Base-by-base conservation (phyloP, 2,329 filamentous ascomycete species). In the Fusarium dlaminii region DNA sequence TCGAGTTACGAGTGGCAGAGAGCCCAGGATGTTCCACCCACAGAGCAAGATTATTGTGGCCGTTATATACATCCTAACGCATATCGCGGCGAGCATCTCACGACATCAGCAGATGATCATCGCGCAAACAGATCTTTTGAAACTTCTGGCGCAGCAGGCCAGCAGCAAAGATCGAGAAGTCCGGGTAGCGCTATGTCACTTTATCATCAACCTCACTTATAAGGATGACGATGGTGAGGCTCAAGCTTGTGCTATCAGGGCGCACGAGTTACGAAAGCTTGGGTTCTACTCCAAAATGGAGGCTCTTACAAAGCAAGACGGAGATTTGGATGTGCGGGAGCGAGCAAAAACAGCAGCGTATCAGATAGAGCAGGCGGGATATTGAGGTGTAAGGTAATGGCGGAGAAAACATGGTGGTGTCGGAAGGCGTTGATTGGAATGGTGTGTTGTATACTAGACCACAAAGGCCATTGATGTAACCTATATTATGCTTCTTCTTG, bases 151-250 rank as follows among this genome's bases (percentile, higher is more conserved):
- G 14, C 89, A 90, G 22, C 91, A 97, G 63, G 93, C 96, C 77
- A 89, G 86, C 51, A 94, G 94, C 81, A 88, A 90, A 48, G 90
- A 93, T 79, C 88, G 89, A 51, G 90, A 93, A 46, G 92, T 99
- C 12, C 91, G 96, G 11, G 88, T 91, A 27, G 92, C 92, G 51
- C 90, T 96, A 75, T 94, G 94, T 73, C 96, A 95, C 88, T 87
- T 97, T 48, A 88, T 97, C 49, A 93, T 92, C 80, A 98, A 98
- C 80, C 87, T 99, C 48, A 93, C 94, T 1, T 97, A 92, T 87
- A 88, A 92, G 70, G 95, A 98, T 70, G 92, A 96, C 77, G 87
- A 89, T 12, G 87, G 83, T 36, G 95, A 98, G 75, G 84, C 86
- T 27, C 84, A 87, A 29, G 89, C 89, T 15, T 94, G 92, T 70